phyloP scores from a whole-genome alignment of 805 yeast species.

The Saccharomycopsis microspora region DNA sequence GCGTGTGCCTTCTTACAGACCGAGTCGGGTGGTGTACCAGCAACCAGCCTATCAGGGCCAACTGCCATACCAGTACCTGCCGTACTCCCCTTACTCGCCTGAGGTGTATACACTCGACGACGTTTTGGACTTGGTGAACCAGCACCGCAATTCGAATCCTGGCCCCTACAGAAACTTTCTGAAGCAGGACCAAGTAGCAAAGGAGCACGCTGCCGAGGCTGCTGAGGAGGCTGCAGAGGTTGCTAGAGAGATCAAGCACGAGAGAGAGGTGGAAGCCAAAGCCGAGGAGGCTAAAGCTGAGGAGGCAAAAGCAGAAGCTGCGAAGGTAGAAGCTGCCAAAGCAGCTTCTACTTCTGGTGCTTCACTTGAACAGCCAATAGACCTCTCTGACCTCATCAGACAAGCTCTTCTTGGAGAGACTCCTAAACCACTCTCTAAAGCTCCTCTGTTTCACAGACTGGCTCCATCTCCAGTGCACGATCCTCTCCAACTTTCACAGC shows the following conservation, averaged over 20 bases:
- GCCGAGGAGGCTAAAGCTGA: constrained; percentile 7
- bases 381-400: constrained; percentile 12
- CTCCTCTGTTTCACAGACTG: constrained; percentile 18
- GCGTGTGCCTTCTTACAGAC: not conserved
- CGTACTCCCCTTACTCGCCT: not conserved
- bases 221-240: not conserved
- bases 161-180: not conserved
- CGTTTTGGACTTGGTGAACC: constrained; percentile 13
- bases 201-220: constrained; percentile 9
- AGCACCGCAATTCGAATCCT: constrained; percentile 10
- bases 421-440: not conserved
- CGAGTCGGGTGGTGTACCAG: not conserved
- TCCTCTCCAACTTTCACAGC: constrained; percentile 34
- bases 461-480: constrained; percentile 26
- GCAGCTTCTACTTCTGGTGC: constrained; percentile 2
- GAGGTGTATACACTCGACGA: constrained; percentile 14
- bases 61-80: not conserved
- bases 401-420: constrained; percentile 12
- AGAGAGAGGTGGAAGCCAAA: constrained; percentile 5
- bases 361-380: constrained; percentile 1
- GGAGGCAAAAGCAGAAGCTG: constrained; percentile 5
- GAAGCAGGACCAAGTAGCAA: not conserved
- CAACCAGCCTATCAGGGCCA: not conserved
- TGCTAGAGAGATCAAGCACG: constrained; percentile 1
- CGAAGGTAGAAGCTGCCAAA: not conserved